A percentile compares a stretch with the other conserved stretches of the same genome.
phyloP scores from a whole-genome alignment of 805 yeast species.

The Torulaspora maleeae region DNA sequence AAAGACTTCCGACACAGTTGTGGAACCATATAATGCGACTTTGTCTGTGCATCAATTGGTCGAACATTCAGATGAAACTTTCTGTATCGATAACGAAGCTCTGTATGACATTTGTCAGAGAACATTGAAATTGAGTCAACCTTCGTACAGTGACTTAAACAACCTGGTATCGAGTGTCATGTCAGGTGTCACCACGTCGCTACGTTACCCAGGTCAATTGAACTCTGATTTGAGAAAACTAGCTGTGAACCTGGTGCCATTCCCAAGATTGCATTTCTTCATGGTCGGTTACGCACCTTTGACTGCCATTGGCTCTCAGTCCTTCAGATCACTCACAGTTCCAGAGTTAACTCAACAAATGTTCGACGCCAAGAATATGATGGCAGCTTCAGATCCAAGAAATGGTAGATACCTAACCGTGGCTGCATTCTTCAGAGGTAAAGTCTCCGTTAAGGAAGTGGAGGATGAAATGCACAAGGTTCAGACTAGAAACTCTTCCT shows the following conservation, averaged over 20 bases:
- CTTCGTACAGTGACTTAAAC: constrained; percentile 75
- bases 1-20: constrained; percentile 86
- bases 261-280: constrained; percentile 92
- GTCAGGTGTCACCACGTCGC: constrained; percentile 92
- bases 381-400: constrained; percentile 92
- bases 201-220: constrained; percentile 93
- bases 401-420: constrained; percentile 89
- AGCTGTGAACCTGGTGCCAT: constrained; percentile 91
- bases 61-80: constrained; percentile 87
- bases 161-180: constrained; percentile 81
- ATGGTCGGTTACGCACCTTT: constrained; percentile 95
- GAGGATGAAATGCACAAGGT: constrained; percentile 88
- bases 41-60: constrained; percentile 86
- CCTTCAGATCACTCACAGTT: constrained; percentile 79
- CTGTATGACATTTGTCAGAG: constrained; percentile 83
- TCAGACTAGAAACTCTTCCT: constrained; percentile 73
- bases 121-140: constrained; percentile 76
- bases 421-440: constrained; percentile 92
- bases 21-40: constrained; percentile 92
- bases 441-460: constrained; percentile 86
- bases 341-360: constrained; percentile 92
- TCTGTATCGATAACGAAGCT: constrained; percentile 94
- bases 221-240: constrained; percentile 88
- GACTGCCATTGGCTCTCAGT: constrained; percentile 72
- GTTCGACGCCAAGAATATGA: constrained; percentile 89